Evolutionary conservation across 2,329 filamentous ascomycete species (phyloP).

Genomic region (Neofusicoccum cordaticola): DNA sequence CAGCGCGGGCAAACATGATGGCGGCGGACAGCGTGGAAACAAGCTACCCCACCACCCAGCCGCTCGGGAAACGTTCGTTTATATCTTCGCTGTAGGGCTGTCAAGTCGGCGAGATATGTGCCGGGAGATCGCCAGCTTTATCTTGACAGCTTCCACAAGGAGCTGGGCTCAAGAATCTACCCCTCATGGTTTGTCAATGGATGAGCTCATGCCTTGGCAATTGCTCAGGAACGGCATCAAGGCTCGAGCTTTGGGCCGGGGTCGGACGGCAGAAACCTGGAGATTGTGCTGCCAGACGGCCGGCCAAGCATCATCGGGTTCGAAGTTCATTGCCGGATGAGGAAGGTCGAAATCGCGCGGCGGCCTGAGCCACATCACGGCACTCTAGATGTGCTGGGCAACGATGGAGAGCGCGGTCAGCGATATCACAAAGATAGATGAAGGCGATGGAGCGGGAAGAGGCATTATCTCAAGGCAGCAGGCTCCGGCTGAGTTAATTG

Average conservation of each 20-base stretch:
- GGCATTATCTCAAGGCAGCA: background rate
- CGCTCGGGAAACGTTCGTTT: background rate
- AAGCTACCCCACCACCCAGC: background rate
- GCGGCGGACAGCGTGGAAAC: background rate
- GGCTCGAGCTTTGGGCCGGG: background rate
- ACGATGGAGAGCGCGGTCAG: background rate
- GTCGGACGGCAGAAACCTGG: background rate
- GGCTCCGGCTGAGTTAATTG: background rate
- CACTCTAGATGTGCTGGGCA: background rate
- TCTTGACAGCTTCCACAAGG: slow-evolving; percentile 17
- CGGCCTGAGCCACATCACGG: background rate
- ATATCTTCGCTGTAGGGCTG: background rate
- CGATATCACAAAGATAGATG: background rate
- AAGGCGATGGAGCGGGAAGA: background rate
- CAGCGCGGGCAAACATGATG: background rate
- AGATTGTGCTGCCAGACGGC: background rate
- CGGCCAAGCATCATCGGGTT: background rate
- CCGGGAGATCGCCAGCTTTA: slow-evolving; percentile 18
- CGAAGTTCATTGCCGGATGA: slow-evolving; percentile 25
- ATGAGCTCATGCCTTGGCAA: slow-evolving; percentile 8
- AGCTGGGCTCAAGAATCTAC: background rate
- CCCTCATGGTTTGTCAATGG: slow-evolving; percentile 4
- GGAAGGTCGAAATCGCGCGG: slow-evolving; percentile 26
- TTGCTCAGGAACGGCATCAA: background rate
- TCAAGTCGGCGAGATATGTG: slow-evolving; percentile 15